Evolutionary conservation across 768 basidiomycete species (phyloP), one percentile per base, ranked within the genome.

Genomic region (Naganishia kalamii): DNA sequence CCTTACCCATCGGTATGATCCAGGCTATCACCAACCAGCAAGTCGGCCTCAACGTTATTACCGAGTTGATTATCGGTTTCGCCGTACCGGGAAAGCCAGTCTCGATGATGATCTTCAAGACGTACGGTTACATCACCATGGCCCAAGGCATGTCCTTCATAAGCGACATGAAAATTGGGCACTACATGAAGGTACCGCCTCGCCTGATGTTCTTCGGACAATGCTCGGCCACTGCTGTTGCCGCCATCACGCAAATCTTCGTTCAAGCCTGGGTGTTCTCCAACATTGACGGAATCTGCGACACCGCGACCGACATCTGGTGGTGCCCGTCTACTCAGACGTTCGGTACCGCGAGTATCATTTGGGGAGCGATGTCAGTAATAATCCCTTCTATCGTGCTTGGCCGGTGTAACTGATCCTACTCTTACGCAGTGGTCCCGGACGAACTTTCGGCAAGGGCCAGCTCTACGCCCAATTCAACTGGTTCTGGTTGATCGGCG

Each of bases 41-140:
- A 2, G 75, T 79, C 29, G 78, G 78, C 0, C 67, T 79, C 70
- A 79, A 79, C 59, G 78, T 79, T 32, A 37, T 79, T 32, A 79
- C 77, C 3, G 78, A 79, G 51, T 77, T 79, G 76, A 73, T 77
- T 6, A 74, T 74, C 25, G 76, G 76, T n/a, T 65, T 77, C 8
- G 59, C 75, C 43, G 72, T 75, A 71, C 76, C 76, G 23, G 74
- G 74, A 2, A 77, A 77, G 62, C 76, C 76, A 0, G 75, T 77
- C 46, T 72, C 71, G 27, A 77, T 75, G 41, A 72, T 76, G 10
- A 72, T 73, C 1, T 75, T 78, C 70, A 75, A 75, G 49, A 72
- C 73, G 50, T 62, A 62, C 44, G 60, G 69, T 46, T 66, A 79
- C 57, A 78, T 79, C 74, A 72, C 75, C 23, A 71, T 77, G 70